A percentile compares a stretch with the other conserved stretches of the same genome.
These are phyloP conservation scores for Hortiboletus campestris DNA, from an alignment of 768 basidiomycete species.

Conservation along the genomic window DNA sequence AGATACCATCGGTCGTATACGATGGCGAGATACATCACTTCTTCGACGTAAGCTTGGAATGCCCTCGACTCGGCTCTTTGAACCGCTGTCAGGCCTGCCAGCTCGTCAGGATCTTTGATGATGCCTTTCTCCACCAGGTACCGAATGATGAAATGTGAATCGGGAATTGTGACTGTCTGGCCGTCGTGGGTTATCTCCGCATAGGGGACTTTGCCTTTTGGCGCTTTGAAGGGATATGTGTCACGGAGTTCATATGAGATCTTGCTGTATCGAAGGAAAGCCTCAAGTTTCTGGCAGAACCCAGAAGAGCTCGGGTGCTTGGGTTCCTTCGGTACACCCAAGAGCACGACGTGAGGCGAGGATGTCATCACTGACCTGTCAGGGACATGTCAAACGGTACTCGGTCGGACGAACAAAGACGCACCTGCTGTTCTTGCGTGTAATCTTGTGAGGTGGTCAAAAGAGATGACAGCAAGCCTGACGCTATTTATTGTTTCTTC, in stretches of 20 bases:
- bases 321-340: constrained; percentile 23
- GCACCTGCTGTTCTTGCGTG: background rate
- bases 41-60: constrained; percentile 34
- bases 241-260: constrained; percentile 29
- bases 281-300: constrained; percentile 36
- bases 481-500: background rate
- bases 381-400: background rate
- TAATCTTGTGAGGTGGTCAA: background rate
- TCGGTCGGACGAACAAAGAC: background rate
- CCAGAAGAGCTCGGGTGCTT: constrained; percentile 27
- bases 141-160: constrained; percentile 35
- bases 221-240: constrained; percentile 25
- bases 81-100: constrained; percentile 23
- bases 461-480: background rate
- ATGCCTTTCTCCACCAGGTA: constrained; percentile 28
- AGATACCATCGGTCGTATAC: constrained; percentile 32
- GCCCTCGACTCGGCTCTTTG: constrained; percentile 36
- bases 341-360: constrained; percentile 24
- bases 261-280: constrained; percentile 27
- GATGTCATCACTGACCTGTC: constrained; percentile 13
- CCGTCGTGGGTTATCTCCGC: constrained; percentile 27
- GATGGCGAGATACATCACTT: constrained; percentile 28
- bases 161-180: constrained; percentile 21
- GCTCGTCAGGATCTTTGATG: constrained; percentile 27
- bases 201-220: constrained; percentile 35